A percentile compares a stretch with the other conserved stretches of the same genome.
These are phyloP conservation scores for Claviceps sp. DNA, from an alignment of 2,329 filamentous ascomycete species.

Conservation along the genomic window DNA sequence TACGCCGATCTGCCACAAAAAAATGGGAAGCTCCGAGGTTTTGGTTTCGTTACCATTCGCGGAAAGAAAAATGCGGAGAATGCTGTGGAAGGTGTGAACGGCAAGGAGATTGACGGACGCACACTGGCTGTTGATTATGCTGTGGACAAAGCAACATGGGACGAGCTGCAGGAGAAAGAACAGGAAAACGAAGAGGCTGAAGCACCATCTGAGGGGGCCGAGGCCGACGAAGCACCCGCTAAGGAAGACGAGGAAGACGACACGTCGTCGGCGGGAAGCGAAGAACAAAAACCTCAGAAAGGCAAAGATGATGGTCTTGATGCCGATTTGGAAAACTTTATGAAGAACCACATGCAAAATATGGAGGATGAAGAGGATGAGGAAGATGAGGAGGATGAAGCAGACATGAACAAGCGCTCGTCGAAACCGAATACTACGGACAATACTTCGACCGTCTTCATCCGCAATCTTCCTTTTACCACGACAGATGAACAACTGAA, in stretches of 20 bases:
- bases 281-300: conserved; percentile 14
- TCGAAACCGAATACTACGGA: conserved; percentile 32
- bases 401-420: conserved; percentile 17
- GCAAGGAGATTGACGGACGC: conserved; percentile 77
- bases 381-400: conserved; percentile 32
- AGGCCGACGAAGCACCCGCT: conserved; percentile 18
- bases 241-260: conserved; percentile 15
- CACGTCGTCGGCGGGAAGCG: conserved; percentile 12
- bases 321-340: conserved; percentile 38
- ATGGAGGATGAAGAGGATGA: conserved; percentile 46
- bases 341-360: conserved; percentile 44
- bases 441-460: conserved; percentile 70
- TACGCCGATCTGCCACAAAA: conserved; percentile 71
- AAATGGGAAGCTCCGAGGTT: conserved; percentile 66
- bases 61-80: conserved; percentile 84
- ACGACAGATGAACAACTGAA: conserved; percentile 71
- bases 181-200: conserved; percentile 22
- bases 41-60: conserved; percentile 82
- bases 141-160: conserved; percentile 80
- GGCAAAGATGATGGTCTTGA: conserved; percentile 27
- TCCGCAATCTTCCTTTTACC: conserved; percentile 88
- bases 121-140: conserved; percentile 93
- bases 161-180: conserved; percentile 40
- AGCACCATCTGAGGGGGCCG: conserved; percentile 18
- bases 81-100: conserved; percentile 74